phyloP scores from a whole-genome alignment of 352 stramenopile species.

The Globisporangium ultimum region DNA sequence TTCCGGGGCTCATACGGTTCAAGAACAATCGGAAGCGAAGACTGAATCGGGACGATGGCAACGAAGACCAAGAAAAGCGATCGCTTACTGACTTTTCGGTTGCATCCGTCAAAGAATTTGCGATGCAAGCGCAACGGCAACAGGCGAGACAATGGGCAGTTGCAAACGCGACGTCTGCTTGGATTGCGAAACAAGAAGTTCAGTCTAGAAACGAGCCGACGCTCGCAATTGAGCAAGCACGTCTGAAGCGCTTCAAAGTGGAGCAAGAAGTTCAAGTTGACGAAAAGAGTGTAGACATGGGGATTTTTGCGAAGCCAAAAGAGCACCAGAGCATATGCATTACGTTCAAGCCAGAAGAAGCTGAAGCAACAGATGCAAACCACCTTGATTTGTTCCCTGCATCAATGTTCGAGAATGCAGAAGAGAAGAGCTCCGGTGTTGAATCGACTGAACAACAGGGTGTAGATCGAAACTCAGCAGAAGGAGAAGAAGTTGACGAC shows the following conservation, averaged over 20 bases:
- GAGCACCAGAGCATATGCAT: constrained; percentile 27
- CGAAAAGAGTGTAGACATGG: not conserved
- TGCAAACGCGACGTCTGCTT: constrained; percentile 25
- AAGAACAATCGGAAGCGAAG: constrained; percentile 5
- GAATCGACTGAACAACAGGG: not conserved
- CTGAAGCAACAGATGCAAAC: constrained; percentile 16
- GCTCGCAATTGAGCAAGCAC: constrained; percentile 42
- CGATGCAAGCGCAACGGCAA: constrained; percentile 15
- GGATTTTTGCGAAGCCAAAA: constrained; percentile 2
- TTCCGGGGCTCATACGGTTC: constrained; percentile 3
- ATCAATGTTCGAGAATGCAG: constrained; percentile 20
- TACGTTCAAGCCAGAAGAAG: constrained; percentile 44
- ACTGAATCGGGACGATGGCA: constrained; percentile 14
- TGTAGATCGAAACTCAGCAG: not conserved
- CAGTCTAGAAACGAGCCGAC: constrained; percentile 35
- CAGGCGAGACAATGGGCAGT: constrained; percentile 27
- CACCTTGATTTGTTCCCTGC: constrained; percentile 33
- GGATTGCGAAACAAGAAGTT: constrained; percentile 37
- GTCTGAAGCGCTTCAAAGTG: constrained; percentile 22
- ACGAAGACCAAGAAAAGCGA: constrained; percentile 19
- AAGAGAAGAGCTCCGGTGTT: not conserved
- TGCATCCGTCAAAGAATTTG: constrained; percentile 25
- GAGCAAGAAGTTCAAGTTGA: not conserved
- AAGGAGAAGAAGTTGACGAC: constrained; percentile 25
- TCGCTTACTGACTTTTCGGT: constrained; percentile 31